These are phyloP conservation scores for Anisodus acutangulus DNA, from an alignment of 257 asterid species.

Conservation along the genomic window DNA sequence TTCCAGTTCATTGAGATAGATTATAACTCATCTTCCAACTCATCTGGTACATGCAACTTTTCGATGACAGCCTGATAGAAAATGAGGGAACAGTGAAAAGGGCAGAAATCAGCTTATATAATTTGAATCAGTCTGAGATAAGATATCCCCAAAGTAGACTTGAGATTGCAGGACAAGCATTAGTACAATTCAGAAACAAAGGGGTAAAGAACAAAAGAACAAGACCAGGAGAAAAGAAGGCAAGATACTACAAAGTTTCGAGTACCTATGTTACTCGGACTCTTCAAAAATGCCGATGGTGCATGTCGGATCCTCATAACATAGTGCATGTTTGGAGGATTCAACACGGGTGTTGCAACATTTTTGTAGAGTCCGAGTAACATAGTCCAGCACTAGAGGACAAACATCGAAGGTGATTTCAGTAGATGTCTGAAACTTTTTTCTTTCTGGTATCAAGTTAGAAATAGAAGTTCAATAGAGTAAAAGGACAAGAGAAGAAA, in stretches of 20 bases:
- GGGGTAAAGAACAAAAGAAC: neutral
- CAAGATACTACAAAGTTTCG: neutral
- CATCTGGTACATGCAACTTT: conserved; percentile 92
- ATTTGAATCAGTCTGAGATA: neutral
- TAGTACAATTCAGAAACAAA: neutral
- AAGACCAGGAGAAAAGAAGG: neutral
- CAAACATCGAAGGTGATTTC: neutral
- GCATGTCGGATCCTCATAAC: too few species aligned
- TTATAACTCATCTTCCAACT: conserved; percentile 68
- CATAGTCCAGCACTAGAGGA: neutral
- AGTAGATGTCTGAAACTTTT: neutral
- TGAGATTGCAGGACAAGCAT: neutral
- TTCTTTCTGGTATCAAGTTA: conserved; percentile 1
- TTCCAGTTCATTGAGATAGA: conserved; percentile 29
- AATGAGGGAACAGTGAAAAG: neutral
- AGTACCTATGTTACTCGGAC: too few species aligned
- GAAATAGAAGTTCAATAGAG: neutral
- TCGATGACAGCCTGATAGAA: conserved; percentile 79
- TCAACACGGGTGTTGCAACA: too few species aligned
- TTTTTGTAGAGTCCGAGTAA: too few species aligned
- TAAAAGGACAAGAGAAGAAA: neutral
- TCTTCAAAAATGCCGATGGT: too few species aligned
- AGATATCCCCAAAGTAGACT: neutral
- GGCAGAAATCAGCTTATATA: neutral
- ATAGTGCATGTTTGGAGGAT: too few species aligned